A percentile compares a stretch with the other conserved stretches of the same genome.
Conservation (phyloP, 139 green algal genomes). For the Microglena sp. region DNA sequence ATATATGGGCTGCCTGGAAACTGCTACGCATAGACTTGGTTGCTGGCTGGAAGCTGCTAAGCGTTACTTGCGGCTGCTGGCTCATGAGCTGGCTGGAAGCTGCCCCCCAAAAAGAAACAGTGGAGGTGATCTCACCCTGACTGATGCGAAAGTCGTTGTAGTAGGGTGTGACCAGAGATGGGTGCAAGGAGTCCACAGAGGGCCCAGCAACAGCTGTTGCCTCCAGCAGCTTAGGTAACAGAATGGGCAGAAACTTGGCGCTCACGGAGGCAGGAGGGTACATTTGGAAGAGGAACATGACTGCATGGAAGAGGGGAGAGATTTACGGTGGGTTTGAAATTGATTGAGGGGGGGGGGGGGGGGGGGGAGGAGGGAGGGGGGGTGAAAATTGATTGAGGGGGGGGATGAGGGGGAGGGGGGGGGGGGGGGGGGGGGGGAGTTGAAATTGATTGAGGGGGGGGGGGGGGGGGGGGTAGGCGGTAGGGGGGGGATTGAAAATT, state of each 20-base stretch:
- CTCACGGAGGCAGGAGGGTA: conserved; percentile 24
- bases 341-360: background rate
- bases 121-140: conserved; percentile 13
- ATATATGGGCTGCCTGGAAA: too few relatives aligned
- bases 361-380: too few relatives aligned
- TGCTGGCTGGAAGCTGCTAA: too few relatives aligned
- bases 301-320: conserved; percentile 17
- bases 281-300: conserved; percentile 76
- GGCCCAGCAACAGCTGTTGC: conserved; percentile 36
- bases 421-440: background rate
- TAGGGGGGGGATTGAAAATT: background rate
- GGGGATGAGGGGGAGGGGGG: background rate
- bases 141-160: conserved; percentile 17
- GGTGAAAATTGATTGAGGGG: too few relatives aligned
- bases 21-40: too few relatives aligned
- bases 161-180: conserved; percentile 16
- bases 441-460: too few relatives aligned
- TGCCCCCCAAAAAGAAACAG: too few relatives aligned
- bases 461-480: too few relatives aligned
- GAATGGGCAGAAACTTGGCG: conserved; percentile 11
- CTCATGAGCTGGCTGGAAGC: too few relatives aligned
- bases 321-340: too few relatives aligned
- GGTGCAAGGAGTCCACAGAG: conserved; percentile 6
- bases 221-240: conserved; percentile 54
- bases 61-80: too few relatives aligned